Evolutionary conservation across 1,284 basidiomycete species (phyloP).

Genomic region (Ceratobasidium sp.): DNA sequence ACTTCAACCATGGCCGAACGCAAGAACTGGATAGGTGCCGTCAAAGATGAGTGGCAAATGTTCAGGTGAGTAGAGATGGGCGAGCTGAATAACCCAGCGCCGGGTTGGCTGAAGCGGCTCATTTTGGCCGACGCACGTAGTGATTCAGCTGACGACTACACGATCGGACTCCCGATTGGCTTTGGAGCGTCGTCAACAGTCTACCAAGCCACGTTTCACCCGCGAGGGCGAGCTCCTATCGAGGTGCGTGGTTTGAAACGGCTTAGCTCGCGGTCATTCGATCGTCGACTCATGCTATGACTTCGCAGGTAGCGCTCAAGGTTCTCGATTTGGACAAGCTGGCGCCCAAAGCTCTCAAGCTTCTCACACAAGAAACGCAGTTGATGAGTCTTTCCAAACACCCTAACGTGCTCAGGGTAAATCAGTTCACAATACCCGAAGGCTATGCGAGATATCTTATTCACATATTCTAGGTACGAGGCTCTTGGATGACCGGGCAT

Average conservation of each 20-base stretch:
- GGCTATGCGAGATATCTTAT: constrained; percentile 52
- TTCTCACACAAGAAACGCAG: constrained; percentile 83
- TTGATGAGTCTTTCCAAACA: constrained; percentile 88
- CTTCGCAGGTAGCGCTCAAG: constrained; percentile 83
- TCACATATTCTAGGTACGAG: constrained; percentile 86
- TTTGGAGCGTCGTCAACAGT: constrained; percentile 89
- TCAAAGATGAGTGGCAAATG: constrained; percentile 84
- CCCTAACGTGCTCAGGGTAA: constrained; percentile 30
- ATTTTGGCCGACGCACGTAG: constrained; percentile 51
- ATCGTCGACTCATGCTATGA: constrained; percentile 51
- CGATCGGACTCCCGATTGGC: constrained; percentile 74
- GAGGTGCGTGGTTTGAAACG: too few species aligned
- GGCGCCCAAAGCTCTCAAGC: constrained; percentile 67
- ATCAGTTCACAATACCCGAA: neutral
- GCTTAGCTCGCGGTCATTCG: constrained; percentile 30
- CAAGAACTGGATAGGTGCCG: constrained; percentile 62
- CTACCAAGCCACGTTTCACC: constrained; percentile 70
- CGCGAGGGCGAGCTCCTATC: constrained; percentile 46
- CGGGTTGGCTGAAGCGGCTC: constrained; percentile 7
- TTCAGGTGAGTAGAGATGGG: constrained; percentile 71
- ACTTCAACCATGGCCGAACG: constrained; percentile 5
- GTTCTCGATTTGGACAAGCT: constrained; percentile 85
- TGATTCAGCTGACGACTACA: constrained; percentile 73
- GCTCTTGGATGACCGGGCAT: constrained; percentile 84
- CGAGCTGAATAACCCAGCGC: neutral